Evolutionary conservation across 768 basidiomycete species (phyloP).

Genomic region (Boletus subparvulus): DNA sequence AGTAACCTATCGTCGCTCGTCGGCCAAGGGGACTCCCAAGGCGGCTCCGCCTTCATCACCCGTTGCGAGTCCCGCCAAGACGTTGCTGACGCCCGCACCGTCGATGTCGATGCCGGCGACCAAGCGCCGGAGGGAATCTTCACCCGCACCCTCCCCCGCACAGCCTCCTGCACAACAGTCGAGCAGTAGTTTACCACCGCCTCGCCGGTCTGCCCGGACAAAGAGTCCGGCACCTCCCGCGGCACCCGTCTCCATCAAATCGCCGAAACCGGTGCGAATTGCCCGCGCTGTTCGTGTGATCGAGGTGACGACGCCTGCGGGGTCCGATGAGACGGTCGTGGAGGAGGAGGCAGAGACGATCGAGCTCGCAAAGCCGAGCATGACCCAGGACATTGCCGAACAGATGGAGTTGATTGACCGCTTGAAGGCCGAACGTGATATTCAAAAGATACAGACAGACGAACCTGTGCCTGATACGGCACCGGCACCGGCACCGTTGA

Average conservation of each 20-base stretch:
- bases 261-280: conserved; percentile 31
- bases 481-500: conserved; percentile 36
- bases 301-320: conserved; percentile 46
- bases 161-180: conserved; percentile 16
- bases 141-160: conserved; percentile 33
- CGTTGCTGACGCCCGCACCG: conserved; percentile 35
- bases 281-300: conserved; percentile 22
- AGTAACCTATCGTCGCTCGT: conserved; percentile 74
- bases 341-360: conserved; percentile 63
- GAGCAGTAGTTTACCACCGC: conserved; percentile 36
- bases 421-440: conserved; percentile 63
- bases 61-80: conserved; percentile 20
- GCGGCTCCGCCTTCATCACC: conserved; percentile 30
- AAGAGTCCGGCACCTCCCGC: conserved; percentile 42
- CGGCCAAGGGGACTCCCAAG: conserved; percentile 33
- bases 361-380: conserved; percentile 59
- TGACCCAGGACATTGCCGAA: conserved; percentile 72
- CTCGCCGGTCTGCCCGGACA: conserved; percentile 44
- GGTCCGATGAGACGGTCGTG: conserved; percentile 63
- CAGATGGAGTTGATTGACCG: conserved; percentile 74
- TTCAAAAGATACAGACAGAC: conserved; percentile 25
- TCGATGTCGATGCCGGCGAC: conserved; percentile 45
- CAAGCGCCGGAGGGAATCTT: conserved; percentile 68
- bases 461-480: conserved; percentile 7
- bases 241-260: conserved; percentile 34